phyloP scores from a whole-genome alignment of 805 yeast species.

The Starmerella vaccinii region DNA sequence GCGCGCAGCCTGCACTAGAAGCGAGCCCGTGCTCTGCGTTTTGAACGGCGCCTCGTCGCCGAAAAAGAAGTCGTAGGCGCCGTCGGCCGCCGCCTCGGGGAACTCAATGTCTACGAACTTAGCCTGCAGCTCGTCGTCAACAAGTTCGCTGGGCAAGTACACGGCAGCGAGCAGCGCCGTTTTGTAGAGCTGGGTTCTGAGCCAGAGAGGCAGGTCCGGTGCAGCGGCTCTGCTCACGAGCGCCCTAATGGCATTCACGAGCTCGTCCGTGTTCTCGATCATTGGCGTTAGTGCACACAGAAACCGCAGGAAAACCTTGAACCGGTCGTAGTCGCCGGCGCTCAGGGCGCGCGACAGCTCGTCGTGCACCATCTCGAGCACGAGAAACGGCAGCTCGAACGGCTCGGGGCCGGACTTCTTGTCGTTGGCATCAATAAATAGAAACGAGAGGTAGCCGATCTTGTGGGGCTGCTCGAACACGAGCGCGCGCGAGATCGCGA shows the following conservation, averaged over 20 bases:
- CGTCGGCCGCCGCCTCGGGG: not conserved
- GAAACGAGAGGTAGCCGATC: conserved; percentile 56
- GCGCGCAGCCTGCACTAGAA: conserved; percentile 22
- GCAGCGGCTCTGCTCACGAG: not conserved
- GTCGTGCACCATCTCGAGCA: conserved; percentile 58
- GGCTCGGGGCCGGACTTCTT: not conserved
- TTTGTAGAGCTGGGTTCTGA: conserved; percentile 26
- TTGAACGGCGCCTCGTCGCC: conserved; percentile 26
- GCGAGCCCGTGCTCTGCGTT: conserved; percentile 29
- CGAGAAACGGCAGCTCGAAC: conserved; percentile 54
- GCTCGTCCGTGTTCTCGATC: conserved; percentile 39
- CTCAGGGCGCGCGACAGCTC: conserved; percentile 50
- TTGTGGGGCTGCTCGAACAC: conserved; percentile 87
- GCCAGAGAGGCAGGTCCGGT: conserved; percentile 7
- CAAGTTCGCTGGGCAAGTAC: conserved; percentile 13
- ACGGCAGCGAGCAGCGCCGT: conserved; percentile 19
- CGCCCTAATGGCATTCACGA: conserved; percentile 27
- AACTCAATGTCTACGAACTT: conserved; percentile 5
- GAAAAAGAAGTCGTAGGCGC: conserved; percentile 10
- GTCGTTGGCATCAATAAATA: conserved; percentile 32
- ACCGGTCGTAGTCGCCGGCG: conserved; percentile 45
- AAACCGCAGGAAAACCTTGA: conserved; percentile 63
- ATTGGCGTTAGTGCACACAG: conserved; percentile 56
- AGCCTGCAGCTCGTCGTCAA: conserved; percentile 10
- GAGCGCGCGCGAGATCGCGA: conserved; percentile 57